Conservation (phyloP, 306 rosid genomes). For the Dalbergia cochinchinensis region DNA sequence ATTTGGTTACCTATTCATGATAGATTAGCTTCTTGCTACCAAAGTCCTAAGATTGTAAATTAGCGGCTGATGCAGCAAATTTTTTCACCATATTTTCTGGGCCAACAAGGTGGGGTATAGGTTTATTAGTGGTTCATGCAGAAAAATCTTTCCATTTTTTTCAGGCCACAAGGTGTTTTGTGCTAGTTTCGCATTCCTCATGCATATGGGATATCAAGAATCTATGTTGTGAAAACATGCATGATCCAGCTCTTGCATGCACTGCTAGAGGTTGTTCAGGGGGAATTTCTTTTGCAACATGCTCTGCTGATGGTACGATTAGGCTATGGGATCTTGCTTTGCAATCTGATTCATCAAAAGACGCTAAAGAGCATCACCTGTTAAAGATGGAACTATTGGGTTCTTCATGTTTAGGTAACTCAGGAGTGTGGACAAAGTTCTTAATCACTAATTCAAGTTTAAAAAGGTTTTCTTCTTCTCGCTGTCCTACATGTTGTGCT, state of each 20-base stretch:
- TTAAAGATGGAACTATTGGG: slow-evolving; percentile 49
- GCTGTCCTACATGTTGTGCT: slow-evolving; percentile 21
- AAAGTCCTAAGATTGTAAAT: slow-evolving; percentile 29
- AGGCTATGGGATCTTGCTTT: slow-evolving; percentile 87
- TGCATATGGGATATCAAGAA: slow-evolving; percentile 90
- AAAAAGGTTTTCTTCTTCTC: slow-evolving; percentile 22
- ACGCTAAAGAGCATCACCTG: slow-evolving; percentile 43
- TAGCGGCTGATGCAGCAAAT: slow-evolving; percentile 19
- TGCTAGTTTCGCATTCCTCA: slow-evolving; percentile 80
- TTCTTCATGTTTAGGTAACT: slow-evolving; percentile 65
- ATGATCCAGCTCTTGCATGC: slow-evolving; percentile 79
- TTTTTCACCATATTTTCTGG: slow-evolving; percentile 2
- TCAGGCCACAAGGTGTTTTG: slow-evolving; percentile 72
- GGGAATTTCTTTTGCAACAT: slow-evolving; percentile 83
- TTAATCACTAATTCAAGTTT: slow-evolving; percentile 23
- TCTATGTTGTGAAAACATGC: slow-evolving; percentile 81
- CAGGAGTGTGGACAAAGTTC: slow-evolving; percentile 4
- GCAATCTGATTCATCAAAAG: slow-evolving; percentile 58
- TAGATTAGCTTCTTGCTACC: slow-evolving; percentile 26
- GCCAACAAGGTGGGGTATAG: slow-evolving; percentile 5
- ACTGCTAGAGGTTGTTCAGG: slow-evolving; percentile 85
- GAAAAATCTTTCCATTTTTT: slow-evolving; percentile 38
- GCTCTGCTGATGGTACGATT: slow-evolving; percentile 81
- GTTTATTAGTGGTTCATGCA: slow-evolving; percentile 33
- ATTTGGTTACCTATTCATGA: slow-evolving; percentile 15